Percentiles rank a stretch among this genome's conserved stretches.
Conservation (phyloP, 768 basidiomycete species). For the Terana coerulea region DNA sequence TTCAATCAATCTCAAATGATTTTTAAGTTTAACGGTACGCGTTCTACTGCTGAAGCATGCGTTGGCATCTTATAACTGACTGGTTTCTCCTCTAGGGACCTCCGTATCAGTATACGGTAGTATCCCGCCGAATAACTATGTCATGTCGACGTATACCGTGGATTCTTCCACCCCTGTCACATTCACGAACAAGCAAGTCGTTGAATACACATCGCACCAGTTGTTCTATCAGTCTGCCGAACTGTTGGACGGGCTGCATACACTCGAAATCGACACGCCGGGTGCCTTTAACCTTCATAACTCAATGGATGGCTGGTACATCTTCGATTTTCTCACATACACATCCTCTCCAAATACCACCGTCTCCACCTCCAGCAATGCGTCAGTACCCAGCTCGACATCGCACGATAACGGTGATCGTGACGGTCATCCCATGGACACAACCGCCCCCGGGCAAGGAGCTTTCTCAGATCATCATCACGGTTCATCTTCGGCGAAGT, state of each 20-base stretch:
- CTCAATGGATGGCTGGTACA: neutral
- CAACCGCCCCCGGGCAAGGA: too few relatives aligned
- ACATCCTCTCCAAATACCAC: neutral
- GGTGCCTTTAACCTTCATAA: neutral
- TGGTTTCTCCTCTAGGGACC: neutral
- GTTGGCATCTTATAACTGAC: neutral
- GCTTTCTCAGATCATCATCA: too few relatives aligned
- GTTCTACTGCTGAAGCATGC: too few relatives aligned
- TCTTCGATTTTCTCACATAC: neutral
- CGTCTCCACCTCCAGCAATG: neutral
- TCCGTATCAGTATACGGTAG: neutral
- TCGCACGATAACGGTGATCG: too few relatives aligned
- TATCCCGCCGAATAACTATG: neutral
- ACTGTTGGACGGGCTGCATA: neutral
- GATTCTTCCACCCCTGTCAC: neutral
- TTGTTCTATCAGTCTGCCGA: neutral
- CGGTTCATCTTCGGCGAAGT: too few relatives aligned
- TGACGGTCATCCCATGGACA: too few relatives aligned
- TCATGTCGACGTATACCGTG: neutral
- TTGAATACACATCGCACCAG: neutral
- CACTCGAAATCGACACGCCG: neutral
- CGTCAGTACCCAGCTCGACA: too few relatives aligned
- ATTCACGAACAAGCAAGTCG: neutral
- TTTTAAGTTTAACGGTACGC: neutral
- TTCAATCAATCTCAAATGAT: too few relatives aligned